Conservation (phyloP, 768 basidiomycete genomes). For the Suillus fuscotomentosus region DNA sequence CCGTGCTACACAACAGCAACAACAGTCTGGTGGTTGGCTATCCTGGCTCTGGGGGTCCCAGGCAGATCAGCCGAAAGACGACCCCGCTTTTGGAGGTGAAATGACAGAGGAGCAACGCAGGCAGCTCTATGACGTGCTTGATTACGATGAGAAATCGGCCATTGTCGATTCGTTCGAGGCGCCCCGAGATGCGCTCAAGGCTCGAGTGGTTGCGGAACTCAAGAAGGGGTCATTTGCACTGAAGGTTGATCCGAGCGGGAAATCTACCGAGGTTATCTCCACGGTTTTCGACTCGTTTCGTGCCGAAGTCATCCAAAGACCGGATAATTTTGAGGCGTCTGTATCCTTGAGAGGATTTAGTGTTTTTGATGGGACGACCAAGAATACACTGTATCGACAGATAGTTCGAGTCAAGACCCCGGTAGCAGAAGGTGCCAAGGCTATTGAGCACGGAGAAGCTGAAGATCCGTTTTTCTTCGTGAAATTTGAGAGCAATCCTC, state of each 20-base stretch:
- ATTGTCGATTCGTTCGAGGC: conserved; percentile 66
- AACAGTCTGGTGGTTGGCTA: conserved; percentile 55
- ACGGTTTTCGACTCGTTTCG: conserved; percentile 85
- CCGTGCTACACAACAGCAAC: conserved; percentile 52
- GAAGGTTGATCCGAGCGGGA: conserved; percentile 67
- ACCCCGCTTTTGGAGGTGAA: conserved; percentile 55
- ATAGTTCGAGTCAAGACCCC: conserved; percentile 81
- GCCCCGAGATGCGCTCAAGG: conserved; percentile 78
- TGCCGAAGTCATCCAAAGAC: conserved; percentile 80
- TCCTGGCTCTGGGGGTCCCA: conserved; percentile 81
- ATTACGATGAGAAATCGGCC: conserved; percentile 87
- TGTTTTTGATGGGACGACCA: conserved; percentile 90
- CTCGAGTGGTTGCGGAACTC: conserved; percentile 72
- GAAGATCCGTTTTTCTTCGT: conserved; percentile 80
- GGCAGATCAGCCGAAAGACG: conserved; percentile 39
- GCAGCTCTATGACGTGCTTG: conserved; percentile 85
- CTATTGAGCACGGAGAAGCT: conserved; percentile 24
- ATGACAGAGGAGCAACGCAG: conserved; percentile 91
- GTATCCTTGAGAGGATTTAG: conserved; percentile 83
- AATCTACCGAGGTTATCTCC: conserved; percentile 72
- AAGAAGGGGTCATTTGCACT: conserved; percentile 87
- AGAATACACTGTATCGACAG: conserved; percentile 77
- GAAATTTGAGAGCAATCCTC: conserved; percentile 88
- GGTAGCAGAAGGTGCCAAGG: conserved; percentile 31
- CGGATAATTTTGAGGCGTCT: conserved; percentile 82